Evolutionary conservation across 495 filamentous ascomycete species (phyloP).

Genomic region (Hypoxylon crocopeplum): DNA sequence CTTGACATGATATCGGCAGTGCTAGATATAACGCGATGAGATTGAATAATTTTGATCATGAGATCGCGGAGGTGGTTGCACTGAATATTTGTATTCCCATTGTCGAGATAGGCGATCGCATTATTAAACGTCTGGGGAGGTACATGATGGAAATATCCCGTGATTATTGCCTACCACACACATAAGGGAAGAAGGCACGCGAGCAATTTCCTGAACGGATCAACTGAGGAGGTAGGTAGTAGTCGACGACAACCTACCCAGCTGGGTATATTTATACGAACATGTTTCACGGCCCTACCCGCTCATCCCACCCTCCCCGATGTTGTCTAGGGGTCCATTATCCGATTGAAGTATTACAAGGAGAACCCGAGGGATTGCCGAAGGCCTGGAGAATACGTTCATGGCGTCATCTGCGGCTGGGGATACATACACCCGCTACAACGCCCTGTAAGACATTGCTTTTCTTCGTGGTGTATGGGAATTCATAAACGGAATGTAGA

Average conservation of each 20-base stretch:
- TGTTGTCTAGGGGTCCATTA: neutral
- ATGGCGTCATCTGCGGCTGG: slow-evolving; percentile 5
- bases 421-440: neutral
- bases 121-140: too few species aligned
- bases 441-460: too few species aligned
- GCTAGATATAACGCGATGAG: too few species aligned
- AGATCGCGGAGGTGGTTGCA: too few species aligned
- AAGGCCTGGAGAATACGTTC: neutral
- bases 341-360: neutral
- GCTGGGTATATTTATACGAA: neutral
- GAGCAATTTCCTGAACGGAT: slow-evolving; percentile 27
- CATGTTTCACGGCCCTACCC: slow-evolving; percentile 9
- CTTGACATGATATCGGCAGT: too few species aligned
- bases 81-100: too few species aligned
- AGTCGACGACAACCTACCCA: neutral
- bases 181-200: slow-evolving; percentile 12
- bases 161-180: slow-evolving; percentile 16
- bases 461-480: too few species aligned
- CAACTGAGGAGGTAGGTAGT: neutral
- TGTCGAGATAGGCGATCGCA: too few species aligned
- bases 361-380: neutral
- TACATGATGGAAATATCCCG: neutral
- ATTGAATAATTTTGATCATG: too few species aligned
- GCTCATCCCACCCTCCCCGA: slow-evolving; percentile 5
- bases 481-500: too few species aligned